phyloP scores from a whole-genome alignment of 1,139 yeast genomes.

The Protomyces inouyei region DNA sequence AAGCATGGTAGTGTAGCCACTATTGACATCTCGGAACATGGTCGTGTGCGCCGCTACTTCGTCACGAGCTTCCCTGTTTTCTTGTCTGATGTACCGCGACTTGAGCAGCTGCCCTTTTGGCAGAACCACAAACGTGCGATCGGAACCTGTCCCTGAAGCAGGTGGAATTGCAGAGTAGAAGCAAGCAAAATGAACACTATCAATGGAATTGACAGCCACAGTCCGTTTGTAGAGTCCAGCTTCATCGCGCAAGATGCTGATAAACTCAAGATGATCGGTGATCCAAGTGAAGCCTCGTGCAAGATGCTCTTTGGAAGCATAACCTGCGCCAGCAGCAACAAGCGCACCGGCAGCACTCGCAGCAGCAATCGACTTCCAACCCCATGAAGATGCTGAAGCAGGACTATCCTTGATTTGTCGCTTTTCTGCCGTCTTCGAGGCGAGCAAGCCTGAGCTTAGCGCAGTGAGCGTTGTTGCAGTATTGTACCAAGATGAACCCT shows the following conservation, averaged over 20 bases:
- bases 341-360: slow-evolving; percentile 32
- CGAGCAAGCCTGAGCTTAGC: slow-evolving; percentile 26
- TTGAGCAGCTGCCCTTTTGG: slow-evolving; percentile 31
- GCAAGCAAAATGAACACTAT: slow-evolving; percentile 14
- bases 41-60: slow-evolving; percentile 32
- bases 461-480: slow-evolving; percentile 31
- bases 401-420: background rate
- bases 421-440: slow-evolving; percentile 28
- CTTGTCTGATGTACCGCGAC: slow-evolving; percentile 30
- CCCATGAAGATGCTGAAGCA: slow-evolving; percentile 1
- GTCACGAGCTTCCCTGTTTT: slow-evolving; percentile 30
- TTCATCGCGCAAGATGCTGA: slow-evolving; percentile 29
- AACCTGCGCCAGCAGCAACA: slow-evolving; percentile 32
- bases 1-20: slow-evolving; percentile 28
- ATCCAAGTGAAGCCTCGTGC: slow-evolving; percentile 31
- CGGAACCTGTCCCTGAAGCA: background rate
- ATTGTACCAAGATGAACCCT: slow-evolving; percentile 27
- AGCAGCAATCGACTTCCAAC: slow-evolving; percentile 32
- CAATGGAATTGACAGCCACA: slow-evolving; percentile 29
- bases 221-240: slow-evolving; percentile 26
- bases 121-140: slow-evolving; percentile 31
- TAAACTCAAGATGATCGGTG: slow-evolving; percentile 32
- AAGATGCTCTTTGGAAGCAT: slow-evolving; percentile 30
- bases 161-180: slow-evolving; percentile 6
- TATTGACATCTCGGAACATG: slow-evolving; percentile 30